A percentile compares a stretch with the other conserved stretches of the same genome.
Conservation (phyloP, 768 basidiomycete species). For the Tylopilus felleus region DNA sequence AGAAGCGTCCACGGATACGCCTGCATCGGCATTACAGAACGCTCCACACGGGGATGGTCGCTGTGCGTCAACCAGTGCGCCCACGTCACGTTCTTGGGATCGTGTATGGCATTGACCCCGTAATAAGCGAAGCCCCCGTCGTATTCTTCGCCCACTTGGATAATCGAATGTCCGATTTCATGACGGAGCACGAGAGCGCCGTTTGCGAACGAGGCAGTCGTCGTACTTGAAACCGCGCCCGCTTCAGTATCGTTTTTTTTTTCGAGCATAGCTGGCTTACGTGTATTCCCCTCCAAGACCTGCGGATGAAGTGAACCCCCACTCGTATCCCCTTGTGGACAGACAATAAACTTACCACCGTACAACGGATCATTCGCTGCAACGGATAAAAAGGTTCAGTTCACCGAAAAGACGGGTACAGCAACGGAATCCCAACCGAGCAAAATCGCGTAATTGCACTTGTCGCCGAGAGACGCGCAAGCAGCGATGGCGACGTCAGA, state of each 20-base stretch:
- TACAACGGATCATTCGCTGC: slow-evolving; percentile 78
- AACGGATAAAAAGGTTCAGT: slow-evolving; percentile 6
- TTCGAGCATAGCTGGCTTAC: slow-evolving; percentile 48
- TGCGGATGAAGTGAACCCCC: slow-evolving; percentile 22
- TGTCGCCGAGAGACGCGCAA: slow-evolving; percentile 56
- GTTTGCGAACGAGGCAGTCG: slow-evolving; percentile 71
- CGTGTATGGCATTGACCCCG: slow-evolving; percentile 59
- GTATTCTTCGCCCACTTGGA: slow-evolving; percentile 79
- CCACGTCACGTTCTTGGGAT: slow-evolving; percentile 55
- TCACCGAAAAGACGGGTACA: not conserved
- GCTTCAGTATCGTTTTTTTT: not conserved
- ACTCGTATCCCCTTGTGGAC: not conserved
- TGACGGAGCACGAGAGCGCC: slow-evolving; percentile 74
- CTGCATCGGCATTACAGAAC: slow-evolving; percentile 72
- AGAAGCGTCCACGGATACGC: slow-evolving; percentile 74
- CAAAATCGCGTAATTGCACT: slow-evolving; percentile 74
- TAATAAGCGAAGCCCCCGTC: slow-evolving; percentile 75
- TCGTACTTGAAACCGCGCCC: slow-evolving; percentile 44
- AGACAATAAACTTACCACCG: slow-evolving; percentile 49
- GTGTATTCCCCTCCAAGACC: slow-evolving; percentile 77
- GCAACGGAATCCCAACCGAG: slow-evolving; percentile 45
- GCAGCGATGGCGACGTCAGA: slow-evolving; percentile 67
- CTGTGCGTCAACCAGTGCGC: slow-evolving; percentile 60
- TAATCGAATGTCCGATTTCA: slow-evolving; percentile 78
- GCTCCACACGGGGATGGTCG: slow-evolving; percentile 48